These are phyloP conservation scores for Pyropia yezoensis DNA, from an alignment of 23 red algal genomes.

Conservation along the genomic window DNA sequence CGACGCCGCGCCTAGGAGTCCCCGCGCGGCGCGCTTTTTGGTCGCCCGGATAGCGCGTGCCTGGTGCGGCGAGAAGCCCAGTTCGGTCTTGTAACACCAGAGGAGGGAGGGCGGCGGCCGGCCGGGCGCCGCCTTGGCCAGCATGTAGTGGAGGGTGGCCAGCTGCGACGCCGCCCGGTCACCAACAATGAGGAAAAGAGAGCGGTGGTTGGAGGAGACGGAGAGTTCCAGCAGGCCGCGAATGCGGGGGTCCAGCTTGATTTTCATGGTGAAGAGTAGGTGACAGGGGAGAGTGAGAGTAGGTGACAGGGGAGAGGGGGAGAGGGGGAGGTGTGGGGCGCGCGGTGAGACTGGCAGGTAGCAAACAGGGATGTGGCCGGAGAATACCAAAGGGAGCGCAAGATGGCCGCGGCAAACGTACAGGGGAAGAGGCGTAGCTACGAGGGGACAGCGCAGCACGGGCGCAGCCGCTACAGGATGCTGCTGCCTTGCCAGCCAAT, in stretches of 20 bases:
- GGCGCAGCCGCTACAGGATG: too few relatives aligned
- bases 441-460: too few relatives aligned
- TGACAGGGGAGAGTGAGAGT: too few relatives aligned
- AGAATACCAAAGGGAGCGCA: too few relatives aligned
- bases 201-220: slow-evolving; percentile 51
- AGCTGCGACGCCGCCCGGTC: slow-evolving; percentile 88
- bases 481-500: too few relatives aligned
- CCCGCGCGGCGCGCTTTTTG: slow-evolving; percentile 66
- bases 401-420: too few relatives aligned
- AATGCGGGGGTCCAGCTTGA: slow-evolving; percentile 80
- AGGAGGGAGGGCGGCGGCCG: slow-evolving; percentile 60
- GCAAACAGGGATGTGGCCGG: too few relatives aligned
- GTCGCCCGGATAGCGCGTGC: slow-evolving; percentile 86
- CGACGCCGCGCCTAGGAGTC: slow-evolving; percentile 5
- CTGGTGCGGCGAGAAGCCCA: slow-evolving; percentile 83
- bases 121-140: slow-evolving; percentile 53
- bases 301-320: too few relatives aligned
- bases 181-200: slow-evolving; percentile 78
- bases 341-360: too few relatives aligned
- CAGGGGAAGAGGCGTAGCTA: too few relatives aligned
- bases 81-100: slow-evolving; percentile 95
- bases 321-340: too few relatives aligned
- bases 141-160: slow-evolving; percentile 86
- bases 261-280: slow-evolving; percentile 49
- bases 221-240: slow-evolving; percentile 41